These are phyloP conservation scores for Wickerhamomyces canadensis DNA, from an alignment of 805 yeast genomes.

Conservation along the genomic window DNA sequence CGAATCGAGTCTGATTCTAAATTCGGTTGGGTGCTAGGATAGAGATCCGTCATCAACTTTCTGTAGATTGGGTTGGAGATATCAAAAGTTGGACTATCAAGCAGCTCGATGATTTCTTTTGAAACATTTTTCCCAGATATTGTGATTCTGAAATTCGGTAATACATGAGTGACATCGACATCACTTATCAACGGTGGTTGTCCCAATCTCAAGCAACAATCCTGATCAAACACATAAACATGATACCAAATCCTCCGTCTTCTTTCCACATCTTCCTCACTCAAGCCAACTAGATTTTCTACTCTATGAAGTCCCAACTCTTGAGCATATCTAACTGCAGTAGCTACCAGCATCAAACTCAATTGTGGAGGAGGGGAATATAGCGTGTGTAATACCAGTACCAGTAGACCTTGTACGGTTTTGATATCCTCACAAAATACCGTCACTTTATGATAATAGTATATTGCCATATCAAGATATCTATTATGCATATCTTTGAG, in stretches of 20 bases:
- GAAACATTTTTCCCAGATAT: background rate
- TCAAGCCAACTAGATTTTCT: slow-evolving; percentile 36
- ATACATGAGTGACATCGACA: slow-evolving; percentile 26
- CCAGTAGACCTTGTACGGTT: slow-evolving; percentile 46
- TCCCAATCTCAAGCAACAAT: slow-evolving; percentile 39
- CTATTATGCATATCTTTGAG: slow-evolving; percentile 24
- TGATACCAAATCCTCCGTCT: slow-evolving; percentile 45
- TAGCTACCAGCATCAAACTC: slow-evolving; percentile 35
- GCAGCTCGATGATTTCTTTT: background rate
- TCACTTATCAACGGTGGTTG: slow-evolving; percentile 42
- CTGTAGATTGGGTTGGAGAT: background rate
- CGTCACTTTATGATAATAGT: slow-evolving; percentile 46
- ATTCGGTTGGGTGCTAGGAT: too few species aligned
- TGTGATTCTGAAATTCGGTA: background rate
- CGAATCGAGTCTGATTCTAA: slow-evolving; percentile 2
- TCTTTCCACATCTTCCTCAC: slow-evolving; percentile 30
- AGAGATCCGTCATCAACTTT: background rate
- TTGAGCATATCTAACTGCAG: slow-evolving; percentile 48
- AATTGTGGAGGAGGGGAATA: slow-evolving; percentile 34
- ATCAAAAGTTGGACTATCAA: slow-evolving; percentile 1
- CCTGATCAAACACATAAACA: slow-evolving; percentile 42
- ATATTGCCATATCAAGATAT: slow-evolving; percentile 36
- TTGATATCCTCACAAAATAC: slow-evolving; percentile 45
- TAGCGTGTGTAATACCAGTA: slow-evolving; percentile 36
- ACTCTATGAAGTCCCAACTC: slow-evolving; percentile 52